A percentile compares a stretch with the other conserved stretches of the same genome.
Evolutionary conservation across 208 protist genomes (phyloP).

Genomic region (Porcisia deanei): DNA sequence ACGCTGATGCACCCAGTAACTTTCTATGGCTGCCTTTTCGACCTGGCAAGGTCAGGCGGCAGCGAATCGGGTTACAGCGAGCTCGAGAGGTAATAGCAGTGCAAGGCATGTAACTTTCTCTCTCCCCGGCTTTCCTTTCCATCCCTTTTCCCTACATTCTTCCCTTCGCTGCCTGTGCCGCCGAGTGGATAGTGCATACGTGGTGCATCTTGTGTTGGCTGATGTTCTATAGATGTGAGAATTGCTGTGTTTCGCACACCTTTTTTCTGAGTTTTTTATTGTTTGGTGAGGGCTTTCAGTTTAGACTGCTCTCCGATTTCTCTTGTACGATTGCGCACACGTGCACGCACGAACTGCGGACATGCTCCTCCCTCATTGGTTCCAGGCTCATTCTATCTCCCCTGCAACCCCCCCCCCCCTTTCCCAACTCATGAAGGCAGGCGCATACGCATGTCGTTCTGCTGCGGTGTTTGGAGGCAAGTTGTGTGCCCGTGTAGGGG

Average conservation of each 20-base stretch:
- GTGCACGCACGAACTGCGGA: neutral
- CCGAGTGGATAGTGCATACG: neutral
- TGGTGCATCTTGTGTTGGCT: neutral
- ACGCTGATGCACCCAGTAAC: neutral
- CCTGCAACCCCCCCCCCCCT: neutral
- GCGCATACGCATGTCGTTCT: neutral
- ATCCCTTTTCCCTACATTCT: neutral
- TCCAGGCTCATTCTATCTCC: neutral
- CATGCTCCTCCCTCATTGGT: neutral
- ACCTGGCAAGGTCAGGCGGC: neutral
- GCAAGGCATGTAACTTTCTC: neutral
- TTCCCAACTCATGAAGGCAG: neutral
- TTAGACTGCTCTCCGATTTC: neutral
- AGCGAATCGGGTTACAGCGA: neutral
- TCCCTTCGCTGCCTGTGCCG: neutral
- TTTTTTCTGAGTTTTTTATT: neutral
- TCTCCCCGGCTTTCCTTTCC: neutral
- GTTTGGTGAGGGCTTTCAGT: neutral
- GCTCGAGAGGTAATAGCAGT: neutral
- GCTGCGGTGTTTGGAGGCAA: neutral
- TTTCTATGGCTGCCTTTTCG: neutral
- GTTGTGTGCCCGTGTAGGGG: neutral
- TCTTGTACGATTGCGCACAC: neutral
- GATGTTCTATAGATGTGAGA: conserved; percentile 24
- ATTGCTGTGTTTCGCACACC: neutral